A percentile compares a stretch with the other conserved stretches of the same genome.
phyloP scores from a whole-genome alignment of 2,329 filamentous ascomycete genomes.

The Alternaria arborescens region DNA sequence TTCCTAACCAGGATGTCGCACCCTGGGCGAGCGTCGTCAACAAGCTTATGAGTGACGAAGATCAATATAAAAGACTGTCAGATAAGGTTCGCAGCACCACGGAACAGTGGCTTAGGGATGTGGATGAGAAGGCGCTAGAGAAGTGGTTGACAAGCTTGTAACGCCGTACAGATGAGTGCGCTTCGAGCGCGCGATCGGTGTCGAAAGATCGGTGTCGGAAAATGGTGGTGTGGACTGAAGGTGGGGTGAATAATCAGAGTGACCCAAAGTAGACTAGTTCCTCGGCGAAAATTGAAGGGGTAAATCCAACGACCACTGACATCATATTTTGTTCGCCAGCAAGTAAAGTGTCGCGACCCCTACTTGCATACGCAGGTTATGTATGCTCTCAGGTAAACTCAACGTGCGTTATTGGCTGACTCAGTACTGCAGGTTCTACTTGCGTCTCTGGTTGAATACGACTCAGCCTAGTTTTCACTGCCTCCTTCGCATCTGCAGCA shows the following conservation, averaged over 20 bases:
- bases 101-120: too few species aligned
- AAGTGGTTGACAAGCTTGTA: too few species aligned
- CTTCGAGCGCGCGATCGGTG: too few species aligned
- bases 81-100: too few species aligned
- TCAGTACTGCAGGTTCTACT: background rate
- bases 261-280: background rate
- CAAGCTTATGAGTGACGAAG: too few species aligned
- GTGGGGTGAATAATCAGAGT: background rate
- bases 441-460: background rate
- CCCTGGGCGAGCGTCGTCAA: too few species aligned
- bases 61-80: too few species aligned
- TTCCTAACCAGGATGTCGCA: too few species aligned
- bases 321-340: background rate
- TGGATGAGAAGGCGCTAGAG: too few species aligned
- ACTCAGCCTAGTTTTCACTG: constrained; percentile 1
- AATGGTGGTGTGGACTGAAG: background rate
- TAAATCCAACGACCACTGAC: too few species aligned
- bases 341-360: background rate
- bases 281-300: background rate
- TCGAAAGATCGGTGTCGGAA: background rate
- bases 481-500: constrained; percentile 33
- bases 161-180: too few species aligned
- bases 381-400: background rate
- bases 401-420: background rate
- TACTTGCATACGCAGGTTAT: background rate